Conservation (phyloP, 2,329 filamentous ascomycete genomes). For the Aspergillus niger region DNA sequence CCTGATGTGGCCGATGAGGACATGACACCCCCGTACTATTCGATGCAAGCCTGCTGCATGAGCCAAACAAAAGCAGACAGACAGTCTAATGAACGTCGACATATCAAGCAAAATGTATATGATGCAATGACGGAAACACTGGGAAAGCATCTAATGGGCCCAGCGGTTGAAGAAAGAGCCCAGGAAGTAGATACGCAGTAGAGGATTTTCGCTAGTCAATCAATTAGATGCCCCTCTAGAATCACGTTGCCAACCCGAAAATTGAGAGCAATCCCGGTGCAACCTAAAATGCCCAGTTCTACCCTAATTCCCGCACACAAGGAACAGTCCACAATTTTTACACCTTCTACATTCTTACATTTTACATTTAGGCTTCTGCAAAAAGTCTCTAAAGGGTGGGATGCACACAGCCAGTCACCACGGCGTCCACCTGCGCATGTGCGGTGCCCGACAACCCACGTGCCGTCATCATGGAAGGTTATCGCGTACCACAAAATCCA, state of each 20-base stretch:
- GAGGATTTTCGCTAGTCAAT: background rate
- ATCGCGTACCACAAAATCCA: conserved; percentile 18
- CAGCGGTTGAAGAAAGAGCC: background rate
- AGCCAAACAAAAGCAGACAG: background rate
- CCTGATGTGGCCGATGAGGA: background rate
- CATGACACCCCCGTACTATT: background rate
- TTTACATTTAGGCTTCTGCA: background rate
- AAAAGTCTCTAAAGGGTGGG: background rate
- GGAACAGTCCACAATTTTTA: background rate
- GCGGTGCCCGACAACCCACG: conserved; percentile 15
- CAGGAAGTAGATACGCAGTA: background rate
- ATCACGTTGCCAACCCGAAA: conserved; percentile 4
- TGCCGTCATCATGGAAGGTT: conserved; percentile 17
- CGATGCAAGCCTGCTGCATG: background rate
- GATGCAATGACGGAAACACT: background rate
- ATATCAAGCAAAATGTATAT: background rate
- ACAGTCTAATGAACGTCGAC: background rate
- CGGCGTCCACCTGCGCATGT: conserved; percentile 1
- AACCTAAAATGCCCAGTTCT: background rate
- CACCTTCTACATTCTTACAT: too few species aligned
- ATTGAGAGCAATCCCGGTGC: background rate
- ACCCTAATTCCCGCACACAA: background rate
- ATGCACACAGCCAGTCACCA: conserved; percentile 1
- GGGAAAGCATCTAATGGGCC: background rate
- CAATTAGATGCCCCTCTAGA: background rate